These are phyloP conservation scores for Pythium plurisporium DNA, from an alignment of 352 stramenopile species.

Conservation along the genomic window DNA sequence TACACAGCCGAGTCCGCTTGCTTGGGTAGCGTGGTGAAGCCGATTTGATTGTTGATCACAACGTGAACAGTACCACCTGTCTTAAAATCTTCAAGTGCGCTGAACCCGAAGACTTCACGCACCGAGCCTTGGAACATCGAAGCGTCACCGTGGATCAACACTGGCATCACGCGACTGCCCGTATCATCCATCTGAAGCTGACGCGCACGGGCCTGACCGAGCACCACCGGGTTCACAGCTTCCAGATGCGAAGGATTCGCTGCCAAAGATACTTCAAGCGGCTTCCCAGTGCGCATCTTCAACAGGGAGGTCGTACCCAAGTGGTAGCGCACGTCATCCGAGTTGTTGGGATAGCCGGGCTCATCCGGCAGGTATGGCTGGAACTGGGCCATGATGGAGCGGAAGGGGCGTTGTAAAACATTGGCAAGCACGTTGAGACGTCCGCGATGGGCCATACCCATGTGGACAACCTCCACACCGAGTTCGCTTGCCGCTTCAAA, in stretches of 20 bases:
- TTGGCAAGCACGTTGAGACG: conserved; percentile 98
- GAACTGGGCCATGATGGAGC: conserved; percentile 91
- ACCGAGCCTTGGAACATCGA: conserved; percentile 87
- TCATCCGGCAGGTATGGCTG: conserved; percentile 84
- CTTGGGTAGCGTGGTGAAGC: conserved; percentile 98
- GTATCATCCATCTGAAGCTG: conserved; percentile 40
- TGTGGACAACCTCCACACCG: conserved; percentile 96
- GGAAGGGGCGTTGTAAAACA: conserved; percentile 96
- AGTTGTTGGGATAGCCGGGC: conserved; percentile 83
- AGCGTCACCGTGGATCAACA: conserved; percentile 98
- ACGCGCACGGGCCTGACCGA: conserved; percentile 93
- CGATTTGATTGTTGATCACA: conserved; percentile 99
- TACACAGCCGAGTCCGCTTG: conserved; percentile 97
- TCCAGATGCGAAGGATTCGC: conserved; percentile 99
- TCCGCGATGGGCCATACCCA: conserved; percentile 98
- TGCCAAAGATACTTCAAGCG: conserved; percentile 85
- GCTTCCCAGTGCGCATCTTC: conserved; percentile 58
- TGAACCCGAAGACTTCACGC: conserved; percentile 80
- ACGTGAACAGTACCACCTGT: conserved; percentile 98
- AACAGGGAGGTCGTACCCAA: conserved; percentile 74
- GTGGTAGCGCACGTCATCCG: conserved; percentile 86
- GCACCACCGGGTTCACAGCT: conserved; percentile 96
- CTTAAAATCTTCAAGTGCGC: conserved; percentile 91
- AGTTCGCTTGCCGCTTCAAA: conserved; percentile 94
- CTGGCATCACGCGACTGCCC: conserved; percentile 90